phyloP scores from a whole-genome alignment of 2,329 filamentous ascomycete genomes.

The Cladosporium sp. region DNA sequence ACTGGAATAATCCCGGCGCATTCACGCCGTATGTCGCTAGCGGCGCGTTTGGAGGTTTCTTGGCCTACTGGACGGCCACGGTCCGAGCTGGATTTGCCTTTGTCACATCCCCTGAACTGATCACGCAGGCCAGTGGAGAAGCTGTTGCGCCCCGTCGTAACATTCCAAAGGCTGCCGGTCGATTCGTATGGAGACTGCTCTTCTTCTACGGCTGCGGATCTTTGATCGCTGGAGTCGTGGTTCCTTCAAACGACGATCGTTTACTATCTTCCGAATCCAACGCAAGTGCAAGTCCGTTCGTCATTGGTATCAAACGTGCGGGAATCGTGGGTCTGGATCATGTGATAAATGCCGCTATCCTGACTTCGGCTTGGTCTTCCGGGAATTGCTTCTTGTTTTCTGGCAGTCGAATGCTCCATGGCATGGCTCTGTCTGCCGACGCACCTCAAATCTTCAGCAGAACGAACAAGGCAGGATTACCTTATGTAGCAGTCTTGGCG shows the following conservation, averaged over 20 bases:
- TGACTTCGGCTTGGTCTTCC: conserved; percentile 60
- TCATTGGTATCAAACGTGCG: conserved; percentile 57
- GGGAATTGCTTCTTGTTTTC: conserved; percentile 53
- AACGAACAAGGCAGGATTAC: conserved; percentile 41
- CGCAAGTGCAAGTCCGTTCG: conserved; percentile 47
- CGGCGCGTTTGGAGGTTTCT: conserved; percentile 36
- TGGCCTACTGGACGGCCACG: conserved; percentile 35
- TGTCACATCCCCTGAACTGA: conserved; percentile 21
- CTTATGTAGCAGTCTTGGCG: conserved; percentile 47
- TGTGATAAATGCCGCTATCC: conserved; percentile 64
- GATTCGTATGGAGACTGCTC: conserved; percentile 20
- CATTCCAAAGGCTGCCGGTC: conserved; percentile 22
- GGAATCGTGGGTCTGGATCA: conserved; percentile 57
- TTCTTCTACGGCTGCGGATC: conserved; percentile 40
- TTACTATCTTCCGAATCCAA: conserved; percentile 23
- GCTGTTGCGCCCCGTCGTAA: conserved; percentile 14
- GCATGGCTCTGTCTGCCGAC: conserved; percentile 58
- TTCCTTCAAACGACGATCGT: conserved; percentile 36
- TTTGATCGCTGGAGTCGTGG: conserved; percentile 35
- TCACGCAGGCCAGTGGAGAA: conserved; percentile 23
- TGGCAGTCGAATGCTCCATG: conserved; percentile 50
- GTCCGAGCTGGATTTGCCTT: conserved; percentile 22
- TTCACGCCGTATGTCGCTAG: conserved; percentile 38
- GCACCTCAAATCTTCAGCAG: conserved; percentile 53
- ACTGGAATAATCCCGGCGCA: conserved; percentile 40